These are phyloP conservation scores for Quercus tomentella DNA, from an alignment of 331 rosid genomes.

Conservation along the genomic window DNA sequence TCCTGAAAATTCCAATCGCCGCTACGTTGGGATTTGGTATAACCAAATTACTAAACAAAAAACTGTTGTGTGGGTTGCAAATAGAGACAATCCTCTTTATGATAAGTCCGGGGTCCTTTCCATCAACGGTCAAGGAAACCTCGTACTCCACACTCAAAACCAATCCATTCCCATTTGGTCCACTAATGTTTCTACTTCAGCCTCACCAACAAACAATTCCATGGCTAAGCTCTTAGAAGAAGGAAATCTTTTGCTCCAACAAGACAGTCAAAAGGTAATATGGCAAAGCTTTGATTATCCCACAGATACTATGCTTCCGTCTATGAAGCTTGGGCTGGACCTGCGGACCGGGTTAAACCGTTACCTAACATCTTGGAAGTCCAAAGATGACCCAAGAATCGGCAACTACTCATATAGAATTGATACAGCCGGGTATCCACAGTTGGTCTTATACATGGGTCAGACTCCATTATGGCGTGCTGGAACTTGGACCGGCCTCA, in stretches of 20 bases:
- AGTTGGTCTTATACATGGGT: conserved; percentile 26
- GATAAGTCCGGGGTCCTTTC: conserved; percentile 40
- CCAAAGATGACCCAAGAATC: conserved; percentile 41
- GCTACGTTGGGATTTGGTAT: conserved; percentile 44
- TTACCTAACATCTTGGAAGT: conserved; percentile 48
- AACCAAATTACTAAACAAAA: conserved; percentile 16
- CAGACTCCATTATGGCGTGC: conserved; percentile 43
- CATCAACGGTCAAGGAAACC: conserved; percentile 18
- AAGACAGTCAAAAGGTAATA: neutral
- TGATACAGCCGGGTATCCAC: conserved; percentile 38
- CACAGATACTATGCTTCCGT: conserved; percentile 15
- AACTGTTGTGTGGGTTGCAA: conserved; percentile 47
- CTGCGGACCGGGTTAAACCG: conserved; percentile 27
- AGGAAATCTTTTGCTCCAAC: conserved; percentile 24
- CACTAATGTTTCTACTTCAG: conserved; percentile 6
- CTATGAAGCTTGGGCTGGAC: conserved; percentile 38
- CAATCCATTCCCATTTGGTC: conserved; percentile 26
- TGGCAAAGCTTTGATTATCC: conserved; percentile 34
- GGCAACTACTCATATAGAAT: conserved; percentile 27
- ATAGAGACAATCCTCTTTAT: conserved; percentile 34
- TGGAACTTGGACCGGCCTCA: conserved; percentile 41
- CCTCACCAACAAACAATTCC: neutral
- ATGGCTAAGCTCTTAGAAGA: conserved; percentile 16
- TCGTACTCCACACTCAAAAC: conserved; percentile 1
- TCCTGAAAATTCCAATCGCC: conserved; percentile 10